A percentile compares a stretch with the other conserved stretches of the same genome.
phyloP scores from a whole-genome alignment of 371 early-diverging fungal species.

The Circinella minor region DNA sequence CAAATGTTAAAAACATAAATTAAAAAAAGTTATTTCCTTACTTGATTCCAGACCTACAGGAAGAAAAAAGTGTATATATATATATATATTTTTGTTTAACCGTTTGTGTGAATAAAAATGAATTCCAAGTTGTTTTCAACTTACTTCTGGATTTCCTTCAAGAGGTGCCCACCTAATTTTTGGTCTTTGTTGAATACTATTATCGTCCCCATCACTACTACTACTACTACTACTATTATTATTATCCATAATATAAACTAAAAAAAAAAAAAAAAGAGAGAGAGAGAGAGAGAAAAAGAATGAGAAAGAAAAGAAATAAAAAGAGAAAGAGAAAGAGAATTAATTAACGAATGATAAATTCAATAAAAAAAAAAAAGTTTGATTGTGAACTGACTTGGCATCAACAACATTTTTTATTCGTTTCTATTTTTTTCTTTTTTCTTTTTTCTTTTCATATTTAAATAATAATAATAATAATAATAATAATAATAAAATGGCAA shows the following conservation, averaged over 20 bases:
- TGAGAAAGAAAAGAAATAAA: not conserved
- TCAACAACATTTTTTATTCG: not conserved
- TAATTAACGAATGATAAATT: too few relatives aligned
- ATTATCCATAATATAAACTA: too few relatives aligned
- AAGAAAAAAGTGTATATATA: not conserved
- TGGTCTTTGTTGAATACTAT: slow-evolving; percentile 2
- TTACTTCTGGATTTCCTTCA: slow-evolving; percentile 79
- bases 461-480: not conserved
- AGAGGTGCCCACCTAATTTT: slow-evolving; percentile 70
- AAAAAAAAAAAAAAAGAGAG: too few relatives aligned
- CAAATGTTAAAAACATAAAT: too few relatives aligned
- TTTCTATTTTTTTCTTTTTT: not conserved
- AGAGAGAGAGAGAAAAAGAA: not conserved
- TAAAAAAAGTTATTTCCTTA: slow-evolving; percentile 18
- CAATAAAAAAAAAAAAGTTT: too few relatives aligned
- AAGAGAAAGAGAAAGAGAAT: too few relatives aligned
- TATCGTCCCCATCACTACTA: not conserved
- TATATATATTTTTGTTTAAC: not conserved
- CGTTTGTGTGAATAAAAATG: not conserved
- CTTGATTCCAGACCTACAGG: slow-evolving; percentile 62
- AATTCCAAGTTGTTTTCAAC: too few relatives aligned
- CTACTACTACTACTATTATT: not conserved
- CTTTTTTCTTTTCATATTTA: not conserved
- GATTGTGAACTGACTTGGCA: too few relatives aligned
- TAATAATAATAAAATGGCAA: not conserved